These are phyloP conservation scores for Chaetomiaceae sp. DNA, from an alignment of 2,329 filamentous ascomycete species.

Conservation along the genomic window DNA sequence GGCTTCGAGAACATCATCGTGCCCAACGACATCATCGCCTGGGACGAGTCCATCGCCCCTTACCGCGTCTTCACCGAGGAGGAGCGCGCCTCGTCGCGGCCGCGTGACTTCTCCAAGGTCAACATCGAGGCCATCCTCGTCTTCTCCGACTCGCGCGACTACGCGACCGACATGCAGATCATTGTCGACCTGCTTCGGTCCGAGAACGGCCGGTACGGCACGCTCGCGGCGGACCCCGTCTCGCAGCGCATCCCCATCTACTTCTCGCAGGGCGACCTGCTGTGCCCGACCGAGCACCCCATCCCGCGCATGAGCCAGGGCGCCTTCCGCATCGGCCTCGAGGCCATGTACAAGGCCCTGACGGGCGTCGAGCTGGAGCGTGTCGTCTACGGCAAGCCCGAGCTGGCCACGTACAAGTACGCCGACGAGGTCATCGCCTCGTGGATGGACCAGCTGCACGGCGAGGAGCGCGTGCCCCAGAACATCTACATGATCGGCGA, in stretches of 20 bases:
- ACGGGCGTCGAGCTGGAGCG: conserved; percentile 68
- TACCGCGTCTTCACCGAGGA: conserved; percentile 64
- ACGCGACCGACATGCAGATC: conserved; percentile 70
- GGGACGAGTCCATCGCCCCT: conserved; percentile 63
- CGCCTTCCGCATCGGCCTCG: conserved; percentile 68
- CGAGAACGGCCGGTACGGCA: conserved; percentile 62
- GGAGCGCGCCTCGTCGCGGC: conserved; percentile 62
- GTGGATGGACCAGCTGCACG: conserved; percentile 74
- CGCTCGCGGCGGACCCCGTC: conserved; percentile 60
- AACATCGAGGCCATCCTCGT: conserved; percentile 72
- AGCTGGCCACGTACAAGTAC: conserved; percentile 72
- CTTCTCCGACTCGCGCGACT: conserved; percentile 69
- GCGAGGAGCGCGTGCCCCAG: conserved; percentile 61
- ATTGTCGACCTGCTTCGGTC: conserved; percentile 68
- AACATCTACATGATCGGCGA: conserved; percentile 76
- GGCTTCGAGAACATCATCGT: conserved; percentile 70
- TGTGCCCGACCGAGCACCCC: conserved; percentile 61
- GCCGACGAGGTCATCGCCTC: conserved; percentile 66
- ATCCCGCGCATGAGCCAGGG: conserved; percentile 67
- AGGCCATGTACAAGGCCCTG: conserved; percentile 67
- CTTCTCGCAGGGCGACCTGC: conserved; percentile 46
- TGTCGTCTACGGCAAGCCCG: conserved; percentile 72
- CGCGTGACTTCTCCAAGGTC: conserved; percentile 65
- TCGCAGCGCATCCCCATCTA: conserved; percentile 67
- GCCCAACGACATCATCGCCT: conserved; percentile 68